Percentiles rank a stretch among this genome's conserved stretches.
These are phyloP conservation scores for Thielaviopsis punctulata DNA, from an alignment of 2,329 filamentous ascomycete genomes.

Conservation along the genomic window DNA sequence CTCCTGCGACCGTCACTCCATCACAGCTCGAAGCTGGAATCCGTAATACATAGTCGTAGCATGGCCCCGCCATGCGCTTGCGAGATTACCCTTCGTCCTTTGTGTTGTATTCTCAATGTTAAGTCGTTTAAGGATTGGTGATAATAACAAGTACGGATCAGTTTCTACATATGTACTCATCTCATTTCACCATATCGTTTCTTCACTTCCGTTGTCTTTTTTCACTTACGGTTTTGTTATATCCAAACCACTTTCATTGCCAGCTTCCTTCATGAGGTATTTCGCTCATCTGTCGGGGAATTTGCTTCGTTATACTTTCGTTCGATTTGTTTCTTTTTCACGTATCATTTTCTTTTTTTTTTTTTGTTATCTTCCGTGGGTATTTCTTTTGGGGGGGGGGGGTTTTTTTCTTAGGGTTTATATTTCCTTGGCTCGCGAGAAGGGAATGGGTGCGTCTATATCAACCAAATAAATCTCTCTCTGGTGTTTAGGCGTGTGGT, in stretches of 20 bases:
- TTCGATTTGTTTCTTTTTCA: too few relatives aligned
- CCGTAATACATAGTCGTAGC: constrained; percentile 2
- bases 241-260: too few relatives aligned
- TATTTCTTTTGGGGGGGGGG: constrained; percentile 10
- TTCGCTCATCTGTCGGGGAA: too few relatives aligned
- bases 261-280: too few relatives aligned
- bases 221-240: too few relatives aligned
- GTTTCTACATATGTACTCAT: too few relatives aligned
- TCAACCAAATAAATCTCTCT: background rate
- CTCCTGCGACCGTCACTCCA: constrained; percentile 22
- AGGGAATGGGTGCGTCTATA: background rate
- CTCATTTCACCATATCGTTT: background rate
- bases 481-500: background rate
- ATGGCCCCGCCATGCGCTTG: background rate
- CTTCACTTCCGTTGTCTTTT: too few relatives aligned
- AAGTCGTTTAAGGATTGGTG: background rate
- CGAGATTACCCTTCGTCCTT: background rate
- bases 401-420: background rate
- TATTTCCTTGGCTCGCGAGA: too few relatives aligned
- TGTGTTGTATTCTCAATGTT: background rate
- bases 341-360: too few relatives aligned
- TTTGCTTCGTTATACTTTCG: too few relatives aligned
- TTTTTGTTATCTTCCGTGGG: background rate
- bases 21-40: constrained; percentile 30
- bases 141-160: too few relatives aligned